Percentiles rank a stretch among this genome's conserved stretches.
Conservation (phyloP, 192 early-diverging fungal species). For the Coemansia asiatica region DNA sequence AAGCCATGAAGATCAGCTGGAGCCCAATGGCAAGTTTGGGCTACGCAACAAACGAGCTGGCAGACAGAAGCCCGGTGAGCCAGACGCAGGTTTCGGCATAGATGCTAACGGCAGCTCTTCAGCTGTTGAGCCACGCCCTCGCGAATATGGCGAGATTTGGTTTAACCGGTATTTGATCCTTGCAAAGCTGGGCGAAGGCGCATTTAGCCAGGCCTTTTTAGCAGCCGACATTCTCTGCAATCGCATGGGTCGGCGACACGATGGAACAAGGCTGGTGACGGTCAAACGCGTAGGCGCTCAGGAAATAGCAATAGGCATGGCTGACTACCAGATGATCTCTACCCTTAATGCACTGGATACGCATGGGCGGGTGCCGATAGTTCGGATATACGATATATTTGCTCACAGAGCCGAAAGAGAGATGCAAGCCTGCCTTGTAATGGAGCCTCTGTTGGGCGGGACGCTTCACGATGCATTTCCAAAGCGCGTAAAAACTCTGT, state of each 20-base stretch:
- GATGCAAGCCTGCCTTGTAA: conserved; percentile 41
- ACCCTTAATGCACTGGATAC: conserved; percentile 48
- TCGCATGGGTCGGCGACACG: conserved; percentile 46
- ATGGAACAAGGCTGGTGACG: conserved; percentile 40
- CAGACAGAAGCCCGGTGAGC: not conserved
- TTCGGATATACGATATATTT: conserved; percentile 44
- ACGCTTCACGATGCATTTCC: conserved; percentile 54
- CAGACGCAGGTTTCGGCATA: not conserved
- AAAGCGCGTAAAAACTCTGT: conserved; percentile 30
- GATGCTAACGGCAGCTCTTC: conserved; percentile 1
- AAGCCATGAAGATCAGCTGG: conserved; percentile 8
- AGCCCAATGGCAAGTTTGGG: conserved; percentile 9
- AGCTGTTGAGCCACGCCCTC: conserved; percentile 18
- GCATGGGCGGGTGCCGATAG: conserved; percentile 35
- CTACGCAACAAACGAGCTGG: conserved; percentile 14
- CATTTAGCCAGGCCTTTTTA: conserved; percentile 51
- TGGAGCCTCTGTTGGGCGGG: conserved; percentile 49
- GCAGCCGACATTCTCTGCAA: conserved; percentile 40
- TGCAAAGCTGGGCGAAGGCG: conserved; percentile 51
- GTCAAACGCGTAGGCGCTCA: conserved; percentile 47
- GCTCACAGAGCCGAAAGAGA: conserved; percentile 16
- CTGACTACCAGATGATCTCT: conserved; percentile 46
- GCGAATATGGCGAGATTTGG: conserved; percentile 52
- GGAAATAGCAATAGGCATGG: conserved; percentile 45
- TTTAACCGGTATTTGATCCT: conserved; percentile 49